phyloP scores from a whole-genome alignment of 371 early-diverging fungal species.

The Mucor mucedo region DNA sequence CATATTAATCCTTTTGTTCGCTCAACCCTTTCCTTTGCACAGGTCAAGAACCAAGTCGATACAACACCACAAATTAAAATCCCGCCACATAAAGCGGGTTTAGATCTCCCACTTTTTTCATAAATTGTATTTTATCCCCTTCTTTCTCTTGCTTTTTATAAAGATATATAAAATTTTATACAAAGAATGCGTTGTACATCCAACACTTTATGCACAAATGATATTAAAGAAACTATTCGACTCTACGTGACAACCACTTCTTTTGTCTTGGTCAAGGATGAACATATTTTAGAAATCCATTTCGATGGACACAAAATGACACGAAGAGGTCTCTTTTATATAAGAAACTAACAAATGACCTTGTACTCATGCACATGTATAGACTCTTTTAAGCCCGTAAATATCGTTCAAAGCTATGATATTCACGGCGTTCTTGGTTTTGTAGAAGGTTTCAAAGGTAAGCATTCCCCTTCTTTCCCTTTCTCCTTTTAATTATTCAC shows the following conservation, averaged over 20 bases:
- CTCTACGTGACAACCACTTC: slow-evolving; percentile 32
- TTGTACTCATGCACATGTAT: not conserved
- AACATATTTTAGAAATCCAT: slow-evolving; percentile 31
- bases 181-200: slow-evolving; percentile 7
- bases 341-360: too few relatives aligned
- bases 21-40: too few relatives aligned
- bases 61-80: too few relatives aligned
- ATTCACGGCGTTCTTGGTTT: slow-evolving; percentile 48
- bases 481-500: not conserved
- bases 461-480: not conserved
- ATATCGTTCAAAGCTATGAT: slow-evolving; percentile 31
- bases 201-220: not conserved
- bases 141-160: not conserved
- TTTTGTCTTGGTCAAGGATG: slow-evolving; percentile 30
- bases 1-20: too few relatives aligned
- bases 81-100: too few relatives aligned
- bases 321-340: slow-evolving; percentile 23
- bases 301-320: slow-evolving; percentile 32
- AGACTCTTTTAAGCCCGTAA: slow-evolving; percentile 28
- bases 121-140: not conserved
- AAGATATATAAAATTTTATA: too few relatives aligned
- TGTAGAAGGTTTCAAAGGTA: slow-evolving; percentile 45
- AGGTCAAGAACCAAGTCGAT: too few relatives aligned
- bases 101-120: not conserved
- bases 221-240: slow-evolving; percentile 18